Evolutionary conservation across 2,329 filamentous ascomycete genomes (phyloP).

Genomic region (Penicillium sp.): DNA sequence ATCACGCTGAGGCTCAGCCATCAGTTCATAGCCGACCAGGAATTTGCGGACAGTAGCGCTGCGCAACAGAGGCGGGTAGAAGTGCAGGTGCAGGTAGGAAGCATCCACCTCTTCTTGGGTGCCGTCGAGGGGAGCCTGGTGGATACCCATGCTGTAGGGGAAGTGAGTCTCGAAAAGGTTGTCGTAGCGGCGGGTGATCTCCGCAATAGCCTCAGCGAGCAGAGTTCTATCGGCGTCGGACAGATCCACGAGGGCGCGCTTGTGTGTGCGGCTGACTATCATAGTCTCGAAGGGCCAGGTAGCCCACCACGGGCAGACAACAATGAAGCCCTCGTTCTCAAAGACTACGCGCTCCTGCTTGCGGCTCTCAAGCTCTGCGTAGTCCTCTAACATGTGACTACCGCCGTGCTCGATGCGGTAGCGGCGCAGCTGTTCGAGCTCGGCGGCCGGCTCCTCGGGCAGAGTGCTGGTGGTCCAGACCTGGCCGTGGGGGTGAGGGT

Average conservation of each 20-base stretch:
- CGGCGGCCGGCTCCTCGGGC: conserved; percentile 82
- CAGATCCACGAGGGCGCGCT: conserved; percentile 81
- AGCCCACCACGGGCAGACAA: conserved; percentile 96
- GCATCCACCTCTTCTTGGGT: conserved; percentile 79
- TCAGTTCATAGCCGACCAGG: conserved; percentile 86
- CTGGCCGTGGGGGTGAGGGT: conserved; percentile 95
- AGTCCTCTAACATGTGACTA: conserved; percentile 78
- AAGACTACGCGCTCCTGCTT: conserved; percentile 85
- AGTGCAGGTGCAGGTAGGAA: conserved; percentile 94
- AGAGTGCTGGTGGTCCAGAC: conserved; percentile 91
- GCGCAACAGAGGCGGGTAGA: conserved; percentile 88
- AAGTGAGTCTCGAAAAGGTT: conserved; percentile 97
- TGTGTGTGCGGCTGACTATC: conserved; percentile 79
- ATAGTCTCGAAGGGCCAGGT: conserved; percentile 97
- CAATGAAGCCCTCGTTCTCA: conserved; percentile 79
- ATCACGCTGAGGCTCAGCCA: conserved; percentile 96
- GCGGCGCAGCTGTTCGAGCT: conserved; percentile 73
- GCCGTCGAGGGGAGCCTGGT: conserved; percentile 86
- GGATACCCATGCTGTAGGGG: conserved; percentile 94
- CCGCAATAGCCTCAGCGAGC: conserved; percentile 80
- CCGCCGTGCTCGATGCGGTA: conserved; percentile 73
- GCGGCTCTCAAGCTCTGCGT: conserved; percentile 75
- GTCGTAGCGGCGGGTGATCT: conserved; percentile 88
- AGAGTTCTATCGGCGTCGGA: conserved; percentile 65
- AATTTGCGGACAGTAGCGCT: conserved; percentile 96